A percentile compares a stretch with the other conserved stretches of the same genome.
Conservation (phyloP, 2,329 filamentous ascomycete species). For the Aspergillus latus region DNA sequence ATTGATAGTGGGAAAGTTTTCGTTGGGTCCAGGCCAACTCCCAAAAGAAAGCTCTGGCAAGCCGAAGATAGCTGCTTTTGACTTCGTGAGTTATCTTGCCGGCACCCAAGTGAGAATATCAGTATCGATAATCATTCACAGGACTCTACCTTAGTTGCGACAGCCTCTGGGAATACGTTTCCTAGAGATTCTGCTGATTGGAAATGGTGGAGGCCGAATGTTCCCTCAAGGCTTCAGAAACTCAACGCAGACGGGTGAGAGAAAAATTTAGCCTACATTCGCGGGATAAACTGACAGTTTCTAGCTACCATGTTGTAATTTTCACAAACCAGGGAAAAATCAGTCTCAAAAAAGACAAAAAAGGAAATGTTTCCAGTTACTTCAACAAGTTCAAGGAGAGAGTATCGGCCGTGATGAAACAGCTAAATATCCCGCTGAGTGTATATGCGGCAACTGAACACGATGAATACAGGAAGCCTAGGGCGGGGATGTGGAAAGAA, state of each 20-base stretch:
- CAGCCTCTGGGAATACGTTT: conserved; percentile 78
- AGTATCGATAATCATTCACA: conserved; percentile 31
- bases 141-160: conserved; percentile 85
- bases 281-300: background rate
- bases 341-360: conserved; percentile 70
- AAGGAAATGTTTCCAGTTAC: conserved; percentile 64
- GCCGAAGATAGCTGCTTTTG: conserved; percentile 47
- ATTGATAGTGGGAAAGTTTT: conserved; percentile 73
- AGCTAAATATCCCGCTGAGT: conserved; percentile 68
- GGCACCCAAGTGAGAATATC: background rate
- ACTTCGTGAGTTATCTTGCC: conserved; percentile 38
- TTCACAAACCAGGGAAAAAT: conserved; percentile 89
- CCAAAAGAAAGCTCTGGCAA: conserved; percentile 19
- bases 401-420: conserved; percentile 65
- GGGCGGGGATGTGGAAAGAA: conserved; percentile 82
- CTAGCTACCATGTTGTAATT: conserved; percentile 71
- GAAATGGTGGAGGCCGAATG: conserved; percentile 84
- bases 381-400: conserved; percentile 82
- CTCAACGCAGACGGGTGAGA: conserved; percentile 69
- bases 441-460: conserved; percentile 84
- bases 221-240: conserved; percentile 66
- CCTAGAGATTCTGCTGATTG: conserved; percentile 72
- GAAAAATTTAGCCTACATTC: background rate
- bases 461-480: conserved; percentile 83
- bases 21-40: conserved; percentile 25